phyloP scores from a whole-genome alignment of 1,284 basidiomycete genomes.

The Boletus semigastroideus region DNA sequence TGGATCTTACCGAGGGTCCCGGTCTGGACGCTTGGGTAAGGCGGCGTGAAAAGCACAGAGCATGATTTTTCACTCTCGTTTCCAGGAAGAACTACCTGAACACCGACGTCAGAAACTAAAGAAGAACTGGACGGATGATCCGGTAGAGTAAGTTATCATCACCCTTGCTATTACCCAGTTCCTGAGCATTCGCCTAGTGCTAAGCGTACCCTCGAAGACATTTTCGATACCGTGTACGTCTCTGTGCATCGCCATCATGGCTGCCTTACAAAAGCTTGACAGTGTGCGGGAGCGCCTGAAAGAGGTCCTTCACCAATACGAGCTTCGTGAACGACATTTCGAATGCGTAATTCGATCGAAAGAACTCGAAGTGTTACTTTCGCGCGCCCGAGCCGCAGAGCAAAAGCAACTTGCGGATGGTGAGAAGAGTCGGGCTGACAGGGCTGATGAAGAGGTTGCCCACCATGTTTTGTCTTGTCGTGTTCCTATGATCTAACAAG shows the following conservation, averaged over 20 bases:
- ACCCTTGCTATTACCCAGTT: neutral
- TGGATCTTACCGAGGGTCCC: constrained; percentile 75
- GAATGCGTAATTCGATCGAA: constrained; percentile 86
- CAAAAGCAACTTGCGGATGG: constrained; percentile 76
- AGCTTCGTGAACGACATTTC: constrained; percentile 83
- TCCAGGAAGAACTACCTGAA: constrained; percentile 61
- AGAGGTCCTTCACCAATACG: constrained; percentile 79
- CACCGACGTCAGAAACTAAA: constrained; percentile 62
- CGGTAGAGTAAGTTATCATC: constrained; percentile 56
- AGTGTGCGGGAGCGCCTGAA: constrained; percentile 81
- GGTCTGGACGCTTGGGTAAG: constrained; percentile 62
- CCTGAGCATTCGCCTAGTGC: constrained; percentile 46
- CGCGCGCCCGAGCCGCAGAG: constrained; percentile 78
- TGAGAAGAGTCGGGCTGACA: constrained; percentile 66
- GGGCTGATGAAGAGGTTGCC: constrained; percentile 67
- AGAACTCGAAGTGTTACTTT: constrained; percentile 80
- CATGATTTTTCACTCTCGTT: constrained; percentile 1
- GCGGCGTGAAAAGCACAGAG: constrained; percentile 10
- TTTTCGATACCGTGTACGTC: constrained; percentile 77
- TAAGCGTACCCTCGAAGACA: constrained; percentile 68
- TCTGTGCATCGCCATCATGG: neutral
- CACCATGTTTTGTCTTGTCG: constrained; percentile 20
- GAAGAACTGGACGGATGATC: constrained; percentile 76
- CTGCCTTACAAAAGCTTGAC: constrained; percentile 11
- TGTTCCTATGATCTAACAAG: constrained; percentile 8